Evolutionary conservation across 176 grass and related monocot species (phyloP).

Genomic region (Tuctoria greenei): DNA sequence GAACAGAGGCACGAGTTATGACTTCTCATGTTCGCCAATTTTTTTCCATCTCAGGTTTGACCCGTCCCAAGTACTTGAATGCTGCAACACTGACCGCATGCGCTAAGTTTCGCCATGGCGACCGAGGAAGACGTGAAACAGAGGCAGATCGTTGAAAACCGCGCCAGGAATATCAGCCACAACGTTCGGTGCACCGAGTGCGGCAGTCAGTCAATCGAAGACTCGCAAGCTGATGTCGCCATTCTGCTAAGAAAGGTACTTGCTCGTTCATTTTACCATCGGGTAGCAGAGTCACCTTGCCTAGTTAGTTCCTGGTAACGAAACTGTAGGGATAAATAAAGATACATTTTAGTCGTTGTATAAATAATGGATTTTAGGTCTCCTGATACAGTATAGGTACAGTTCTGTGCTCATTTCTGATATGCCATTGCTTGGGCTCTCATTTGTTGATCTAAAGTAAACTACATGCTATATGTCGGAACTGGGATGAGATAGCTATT

Average conservation of each 20-base stretch:
- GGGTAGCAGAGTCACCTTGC: background rate
- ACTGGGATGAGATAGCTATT: background rate
- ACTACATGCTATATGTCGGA: background rate
- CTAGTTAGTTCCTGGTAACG: background rate
- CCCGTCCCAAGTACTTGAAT: background rate
- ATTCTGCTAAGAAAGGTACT: conserved; percentile 90
- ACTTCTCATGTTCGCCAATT: background rate
- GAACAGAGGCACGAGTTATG: background rate
- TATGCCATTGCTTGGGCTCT: background rate
- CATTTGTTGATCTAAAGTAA: background rate
- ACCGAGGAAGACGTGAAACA: conserved; percentile 73
- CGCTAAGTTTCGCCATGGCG: conserved; percentile 51
- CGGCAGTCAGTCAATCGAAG: conserved; percentile 98
- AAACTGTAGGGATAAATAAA: background rate
- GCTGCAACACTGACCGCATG: background rate
- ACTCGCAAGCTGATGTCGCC: conserved; percentile 93
- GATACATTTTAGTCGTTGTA: background rate
- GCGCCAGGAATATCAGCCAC: conserved; percentile 88
- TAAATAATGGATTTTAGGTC: background rate
- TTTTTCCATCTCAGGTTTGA: conserved; percentile 9
- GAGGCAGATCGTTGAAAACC: conserved; percentile 61
- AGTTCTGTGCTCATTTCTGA: background rate
- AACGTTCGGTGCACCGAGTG: conserved; percentile 96
- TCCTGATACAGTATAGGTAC: too few species aligned
- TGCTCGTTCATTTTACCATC: background rate